Base-by-base conservation (phyloP, 768 basidiomycete genomes). In the Tricholoma hemisulphureum region DNA sequence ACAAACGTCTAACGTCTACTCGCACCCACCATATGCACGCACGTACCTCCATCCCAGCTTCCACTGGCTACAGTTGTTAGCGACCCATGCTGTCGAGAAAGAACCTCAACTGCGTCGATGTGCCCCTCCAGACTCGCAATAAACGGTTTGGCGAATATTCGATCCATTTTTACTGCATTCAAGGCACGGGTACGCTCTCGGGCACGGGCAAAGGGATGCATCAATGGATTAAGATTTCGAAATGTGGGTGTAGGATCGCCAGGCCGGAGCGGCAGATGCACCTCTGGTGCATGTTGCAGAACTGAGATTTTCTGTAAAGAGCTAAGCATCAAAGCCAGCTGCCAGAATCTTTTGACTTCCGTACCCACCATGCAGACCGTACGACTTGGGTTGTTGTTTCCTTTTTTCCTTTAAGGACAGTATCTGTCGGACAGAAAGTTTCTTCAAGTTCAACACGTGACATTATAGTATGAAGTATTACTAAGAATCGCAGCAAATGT, bases 111-210 rank as follows among this genome's bases (percentile, higher is more conserved):
- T 16, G 94, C 93, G 69, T 98, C 95, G 35, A 90, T 80, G 71
- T 98, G 97, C 2, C 97, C 97, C 59, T 97, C 95, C 50, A 99
- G 70, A 53, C 85, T 82, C 34, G 84, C 92, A 14, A 99, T 79
- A 66, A 98, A 98, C 0, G 97, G 97, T 66, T 97, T 98, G n/a
- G 97, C 88, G 68, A 98, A 98, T 76, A 99, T 93, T 58, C 92
- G 80, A 52, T 98, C 96, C 82, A 99, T 91, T 76, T 99, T 99
- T 13, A 89, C 90, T 2, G 97, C 97, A 61, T 95, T 96, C 46
- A 98, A 70, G 2, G 97, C 97, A 58, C 97, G 86, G 18, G 86
- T 95, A 32, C 96, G 91, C 75, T 99, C 97, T 52, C 97, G 78
- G 4, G 94, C 90, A 20, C 90, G 87, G 0, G 95, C 82, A 71